Evolutionary conservation across 352 stramenopile species (phyloP), one percentile per base, ranked within the genome.

Genomic region (Saprolegnia diclina): DNA sequence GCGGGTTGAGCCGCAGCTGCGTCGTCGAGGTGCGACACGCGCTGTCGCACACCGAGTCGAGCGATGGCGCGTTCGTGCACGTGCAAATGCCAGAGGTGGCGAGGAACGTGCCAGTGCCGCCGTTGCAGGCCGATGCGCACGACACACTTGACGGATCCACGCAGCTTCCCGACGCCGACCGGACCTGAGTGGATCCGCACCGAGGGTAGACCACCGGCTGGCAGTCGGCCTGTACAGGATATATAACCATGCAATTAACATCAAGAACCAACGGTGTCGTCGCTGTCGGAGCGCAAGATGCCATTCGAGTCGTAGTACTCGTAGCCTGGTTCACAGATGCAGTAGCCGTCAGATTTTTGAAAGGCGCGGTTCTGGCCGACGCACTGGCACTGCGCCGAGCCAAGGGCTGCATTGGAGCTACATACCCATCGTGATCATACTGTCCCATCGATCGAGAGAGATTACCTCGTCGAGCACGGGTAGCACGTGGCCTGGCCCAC

Each of bases 141-240:
- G 77, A 85, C 5, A 79, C 73, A 0, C 74, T 71, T 0, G 67
- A 78, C 22, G 77, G 72, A 11, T 77, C 73, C 0, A 89, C 74
- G 52, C 92, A 98, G 0, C 62, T 72, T 0, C 92, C 92, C 38
- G 74, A 72, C 29, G 92, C 82, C 13, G 82, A 84, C 10, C 92
- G 89, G 9, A 94, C 77, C 73, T 97, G 77, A 53, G 64, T 79
- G 6, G 75, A 77, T 0, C 79, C 71, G 55, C 92, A 98, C 6
- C 89, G 85, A 38, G 90, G 76, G 63, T 96, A 97, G 16, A 97
- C 91, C 26, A 96, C 92, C 0, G 91, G 92, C 64, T 98, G 92
- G 64, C 92, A 98, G 65, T 97, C 89, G 2, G 94, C 82, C 14
- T 88, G 76, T 26, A 85, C n/a, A 46, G 5, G 11, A 53, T 29